Conservation (phyloP, 2,329 filamentous ascomycete species). For the Albifimbria verrucaria region DNA sequence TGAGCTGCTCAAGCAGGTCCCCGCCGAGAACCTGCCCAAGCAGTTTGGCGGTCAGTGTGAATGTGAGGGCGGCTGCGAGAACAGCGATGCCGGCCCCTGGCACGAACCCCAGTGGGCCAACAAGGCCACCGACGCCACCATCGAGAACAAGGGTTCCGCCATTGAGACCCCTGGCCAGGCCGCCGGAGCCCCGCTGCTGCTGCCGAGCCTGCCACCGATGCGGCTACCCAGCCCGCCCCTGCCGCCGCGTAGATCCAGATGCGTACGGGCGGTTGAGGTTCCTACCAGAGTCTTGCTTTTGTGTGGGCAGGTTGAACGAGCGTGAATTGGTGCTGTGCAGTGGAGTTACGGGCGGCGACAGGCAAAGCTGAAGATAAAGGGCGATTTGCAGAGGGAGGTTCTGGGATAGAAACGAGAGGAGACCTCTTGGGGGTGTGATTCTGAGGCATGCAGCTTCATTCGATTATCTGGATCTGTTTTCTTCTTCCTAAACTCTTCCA, state of each 20-base stretch:
- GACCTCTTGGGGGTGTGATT: background rate
- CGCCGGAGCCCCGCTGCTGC: constrained; percentile 27
- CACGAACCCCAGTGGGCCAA: constrained; percentile 69
- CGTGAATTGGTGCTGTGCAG: background rate
- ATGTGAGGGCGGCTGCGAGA: constrained; percentile 76
- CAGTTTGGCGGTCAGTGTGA: constrained; percentile 80
- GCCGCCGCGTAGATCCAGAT: constrained; percentile 9
- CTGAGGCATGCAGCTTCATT: background rate
- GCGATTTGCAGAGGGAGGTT: background rate
- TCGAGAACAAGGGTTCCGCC: constrained; percentile 38
- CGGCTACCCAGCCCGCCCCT: constrained; percentile 32
- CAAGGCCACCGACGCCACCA: constrained; percentile 35
- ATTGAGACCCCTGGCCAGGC: constrained; percentile 26
- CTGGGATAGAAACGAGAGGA: background rate
- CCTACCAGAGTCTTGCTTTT: no score
- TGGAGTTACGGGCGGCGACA: background rate
- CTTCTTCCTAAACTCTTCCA: no score
- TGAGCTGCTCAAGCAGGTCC: constrained; percentile 80
- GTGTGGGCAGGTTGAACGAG: background rate
- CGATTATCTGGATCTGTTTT: background rate
- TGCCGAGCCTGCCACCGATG: constrained; percentile 27
- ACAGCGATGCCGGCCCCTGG: constrained; percentile 93
- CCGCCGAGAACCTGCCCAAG: constrained; percentile 84
- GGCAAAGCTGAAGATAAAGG: background rate
- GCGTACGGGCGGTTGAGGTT: background rate